These are phyloP conservation scores for Conticribra weissflogii DNA, from an alignment of 108 stramenopile species.

Conservation along the genomic window DNA sequence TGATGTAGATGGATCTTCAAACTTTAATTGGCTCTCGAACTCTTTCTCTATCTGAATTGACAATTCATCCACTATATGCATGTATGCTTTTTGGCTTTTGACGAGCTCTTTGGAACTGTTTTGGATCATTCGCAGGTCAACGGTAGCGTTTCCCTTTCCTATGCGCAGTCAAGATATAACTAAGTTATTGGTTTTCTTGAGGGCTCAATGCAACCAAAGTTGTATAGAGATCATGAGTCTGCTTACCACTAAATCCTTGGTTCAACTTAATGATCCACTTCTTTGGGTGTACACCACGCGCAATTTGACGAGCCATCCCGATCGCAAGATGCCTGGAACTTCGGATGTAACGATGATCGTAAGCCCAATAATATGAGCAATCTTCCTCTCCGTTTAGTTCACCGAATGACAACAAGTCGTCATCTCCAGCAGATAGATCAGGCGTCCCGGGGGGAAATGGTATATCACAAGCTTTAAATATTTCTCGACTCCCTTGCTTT, in stretches of 20 bases:
- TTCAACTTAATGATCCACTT: constrained; percentile 44
- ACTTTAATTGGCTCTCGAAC: constrained; percentile 27
- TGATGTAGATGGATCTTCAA: constrained; percentile 23
- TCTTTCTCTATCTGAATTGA: constrained; percentile 28
- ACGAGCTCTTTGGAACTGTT: no score
- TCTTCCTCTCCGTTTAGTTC: constrained; percentile 8
- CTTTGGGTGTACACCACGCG: constrained; percentile 14
- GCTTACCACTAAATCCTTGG: constrained; percentile 37
- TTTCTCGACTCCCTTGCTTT: constrained; percentile 42
- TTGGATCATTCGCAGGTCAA: constrained; percentile 24
- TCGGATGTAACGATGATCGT: constrained; percentile 33
- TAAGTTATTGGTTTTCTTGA: no score
- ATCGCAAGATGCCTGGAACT: constrained; percentile 17
- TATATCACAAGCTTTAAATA: constrained; percentile 30
- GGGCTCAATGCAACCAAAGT: no score
- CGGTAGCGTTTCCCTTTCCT: constrained; percentile 40
- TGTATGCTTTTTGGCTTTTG: no score
- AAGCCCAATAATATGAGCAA: constrained; percentile 23
- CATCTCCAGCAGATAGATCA: constrained; percentile 18
- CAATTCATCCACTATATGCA: constrained; percentile 11
- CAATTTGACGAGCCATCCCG: constrained; percentile 35
- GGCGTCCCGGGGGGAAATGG: constrained; percentile 32
- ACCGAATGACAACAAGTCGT: constrained; percentile 30
- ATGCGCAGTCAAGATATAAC: no score
- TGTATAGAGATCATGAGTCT: no score